phyloP scores from a whole-genome alignment of 495 filamentous ascomycete genomes.

The Cercophora newfieldiana region DNA sequence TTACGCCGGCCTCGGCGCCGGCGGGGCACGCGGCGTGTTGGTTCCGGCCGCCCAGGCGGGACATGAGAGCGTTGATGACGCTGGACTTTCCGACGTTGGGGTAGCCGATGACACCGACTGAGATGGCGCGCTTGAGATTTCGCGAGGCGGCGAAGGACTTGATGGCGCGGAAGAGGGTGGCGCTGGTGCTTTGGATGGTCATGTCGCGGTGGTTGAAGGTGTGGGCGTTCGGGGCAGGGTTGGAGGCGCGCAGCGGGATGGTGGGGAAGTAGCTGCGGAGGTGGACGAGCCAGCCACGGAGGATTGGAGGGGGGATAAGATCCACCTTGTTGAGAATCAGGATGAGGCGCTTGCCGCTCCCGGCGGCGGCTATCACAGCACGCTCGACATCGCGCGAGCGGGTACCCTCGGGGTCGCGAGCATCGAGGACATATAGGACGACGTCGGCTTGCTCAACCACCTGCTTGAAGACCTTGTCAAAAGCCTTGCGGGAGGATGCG shows the following conservation, averaged over 20 bases:
- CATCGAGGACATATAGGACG: constrained; percentile 91
- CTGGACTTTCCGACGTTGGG: constrained; percentile 98
- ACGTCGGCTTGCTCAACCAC: constrained; percentile 90
- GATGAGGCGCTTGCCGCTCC: constrained; percentile 83
- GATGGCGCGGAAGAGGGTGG: constrained; percentile 83
- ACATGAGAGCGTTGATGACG: constrained; percentile 90
- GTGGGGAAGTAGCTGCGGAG: constrained; percentile 91
- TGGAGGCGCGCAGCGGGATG: constrained; percentile 84
- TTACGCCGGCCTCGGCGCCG: constrained; percentile 91
- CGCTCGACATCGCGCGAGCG: constrained; percentile 88
- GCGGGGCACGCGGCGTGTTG: constrained; percentile 71
- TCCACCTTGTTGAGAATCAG: constrained; percentile 98
- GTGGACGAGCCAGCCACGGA: constrained; percentile 81
- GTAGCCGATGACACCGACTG: constrained; percentile 93
- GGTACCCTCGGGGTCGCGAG: constrained; percentile 88
- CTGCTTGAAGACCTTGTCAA: constrained; percentile 94
- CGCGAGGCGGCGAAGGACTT: constrained; percentile 85
- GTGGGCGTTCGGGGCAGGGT: constrained; percentile 78
- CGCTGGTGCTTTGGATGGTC: constrained; percentile 81
- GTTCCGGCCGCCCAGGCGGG: constrained; percentile 68
- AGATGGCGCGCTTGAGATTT: constrained; percentile 84
- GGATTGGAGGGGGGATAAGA: constrained; percentile 75
- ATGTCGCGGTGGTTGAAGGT: constrained; percentile 91
- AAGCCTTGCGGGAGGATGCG: constrained; percentile 72
- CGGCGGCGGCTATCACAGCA: constrained; percentile 80